Conservation (phyloP, 208 protist species). For the Leptomonas pyrrhocoris region DNA sequence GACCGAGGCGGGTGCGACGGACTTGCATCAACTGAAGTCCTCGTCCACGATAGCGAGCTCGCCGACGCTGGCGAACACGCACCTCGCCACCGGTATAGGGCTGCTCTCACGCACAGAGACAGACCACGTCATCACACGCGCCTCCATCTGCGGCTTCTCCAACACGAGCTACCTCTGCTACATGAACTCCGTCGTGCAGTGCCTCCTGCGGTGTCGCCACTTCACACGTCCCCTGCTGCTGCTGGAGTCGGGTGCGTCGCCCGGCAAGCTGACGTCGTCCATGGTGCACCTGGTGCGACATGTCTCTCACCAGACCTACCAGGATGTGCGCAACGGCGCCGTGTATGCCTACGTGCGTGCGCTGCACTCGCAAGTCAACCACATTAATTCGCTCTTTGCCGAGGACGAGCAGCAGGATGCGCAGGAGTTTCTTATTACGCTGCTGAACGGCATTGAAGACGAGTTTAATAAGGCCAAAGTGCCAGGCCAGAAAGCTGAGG, state of each 20-base stretch:
- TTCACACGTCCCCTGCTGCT: slow-evolving; percentile 56
- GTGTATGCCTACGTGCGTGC: slow-evolving; percentile 47
- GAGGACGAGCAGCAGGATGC: slow-evolving; percentile 89
- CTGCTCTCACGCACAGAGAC: slow-evolving; percentile 42
- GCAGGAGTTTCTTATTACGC: slow-evolving; percentile 86
- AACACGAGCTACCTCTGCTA: slow-evolving; percentile 96
- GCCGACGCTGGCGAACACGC: slow-evolving; percentile 3
- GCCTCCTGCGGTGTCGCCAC: slow-evolving; percentile 79
- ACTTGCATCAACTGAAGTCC: background rate
- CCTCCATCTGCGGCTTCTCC: slow-evolving; percentile 75
- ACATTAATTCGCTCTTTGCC: slow-evolving; percentile 59
- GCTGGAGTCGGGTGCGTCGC: slow-evolving; percentile 18
- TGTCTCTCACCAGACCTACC: slow-evolving; percentile 48
- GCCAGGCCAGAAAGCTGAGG: slow-evolving; percentile 52
- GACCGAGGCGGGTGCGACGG: slow-evolving; percentile 13
- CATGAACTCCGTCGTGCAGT: slow-evolving; percentile 96
- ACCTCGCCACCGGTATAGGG: background rate
- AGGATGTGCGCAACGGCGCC: slow-evolving; percentile 54
- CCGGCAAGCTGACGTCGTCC: slow-evolving; percentile 59
- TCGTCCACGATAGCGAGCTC: slow-evolving; percentile 5
- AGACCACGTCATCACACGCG: slow-evolving; percentile 47
- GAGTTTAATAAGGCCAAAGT: slow-evolving; percentile 81
- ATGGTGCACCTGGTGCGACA: slow-evolving; percentile 53
- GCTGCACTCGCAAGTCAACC: slow-evolving; percentile 55
- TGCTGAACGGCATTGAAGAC: slow-evolving; percentile 84